Base-by-base conservation (phyloP, 164 flowering plant genomes). In the Vitis rupestris region DNA sequence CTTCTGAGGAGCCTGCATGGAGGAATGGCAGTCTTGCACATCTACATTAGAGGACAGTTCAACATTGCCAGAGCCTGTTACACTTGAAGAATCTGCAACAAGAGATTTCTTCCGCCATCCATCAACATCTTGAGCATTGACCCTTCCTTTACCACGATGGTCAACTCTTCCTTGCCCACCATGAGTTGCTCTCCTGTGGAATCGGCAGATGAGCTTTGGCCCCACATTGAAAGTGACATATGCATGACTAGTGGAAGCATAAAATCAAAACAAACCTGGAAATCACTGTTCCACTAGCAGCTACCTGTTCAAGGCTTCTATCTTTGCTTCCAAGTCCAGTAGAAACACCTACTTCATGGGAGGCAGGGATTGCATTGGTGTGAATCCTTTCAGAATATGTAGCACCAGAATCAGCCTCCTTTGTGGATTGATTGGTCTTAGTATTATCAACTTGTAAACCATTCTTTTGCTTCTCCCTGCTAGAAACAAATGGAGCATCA, bases 71-170 rank as follows among this genome's bases (percentile, higher is more conserved):
- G 72, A 63, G 19, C 75, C 58, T 70, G 69, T 66, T 2, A 15
- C 69, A 62, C 49, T 59, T 16, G 78, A 47, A 2, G 76, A 37
- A 23, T 80, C 82, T 50, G 76, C 50, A 59, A 49, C 74, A 16
- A 50, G 50, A 70, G 86, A 54, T 70, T 76, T 92, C 73, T 76
- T 87, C 68, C 73, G 80, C 89, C 93, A 82, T 30, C 84, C 91
- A 77, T 89, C 97, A 37, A 62, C 75, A 57, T 89, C 95, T 72
- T 81, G 83, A 59, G 64, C 49, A 64, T 61, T 79, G 29, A 74
- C 65, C 78, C 78, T 83, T 50, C 85, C 88, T 75, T 83, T 91
- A 57, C 85, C 83, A 68, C 75, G 84, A 67, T 83, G 70, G 64
- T 85, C 88, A 58, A 64, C 68, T 79, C 86, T 82, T 62, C 79